Conservation (phyloP, 306 rosid genomes). For the Macrotyloma uniflorum region DNA sequence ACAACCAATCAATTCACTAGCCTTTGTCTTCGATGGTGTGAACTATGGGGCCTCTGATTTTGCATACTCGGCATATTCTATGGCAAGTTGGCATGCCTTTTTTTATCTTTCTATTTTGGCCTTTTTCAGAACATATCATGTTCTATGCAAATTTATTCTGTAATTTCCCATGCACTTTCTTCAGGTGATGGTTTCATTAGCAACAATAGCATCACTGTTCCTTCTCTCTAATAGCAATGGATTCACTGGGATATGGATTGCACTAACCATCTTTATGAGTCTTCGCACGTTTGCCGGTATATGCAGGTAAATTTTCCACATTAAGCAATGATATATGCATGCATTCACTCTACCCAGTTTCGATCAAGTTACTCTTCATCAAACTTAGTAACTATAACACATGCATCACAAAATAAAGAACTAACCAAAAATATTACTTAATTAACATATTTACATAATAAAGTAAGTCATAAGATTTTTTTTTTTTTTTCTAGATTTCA, state of each 20-base stretch:
- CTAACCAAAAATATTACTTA: too few relatives aligned
- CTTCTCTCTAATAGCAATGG: conserved; percentile 55
- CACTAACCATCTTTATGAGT: conserved; percentile 72
- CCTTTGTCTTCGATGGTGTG: conserved; percentile 90
- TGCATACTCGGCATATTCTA: conserved; percentile 80
- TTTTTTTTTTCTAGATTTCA: too few relatives aligned
- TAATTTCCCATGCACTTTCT: not conserved
- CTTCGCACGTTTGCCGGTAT: conserved; percentile 76
- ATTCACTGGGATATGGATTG: conserved; percentile 85
- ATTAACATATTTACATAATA: too few relatives aligned
- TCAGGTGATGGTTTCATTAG: conserved; percentile 72
- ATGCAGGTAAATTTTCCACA: conserved; percentile 62
- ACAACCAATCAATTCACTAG: conserved; percentile 82
- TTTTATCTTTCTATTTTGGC: not conserved
- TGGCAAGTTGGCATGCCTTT: conserved; percentile 47
- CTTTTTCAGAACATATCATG: not conserved
- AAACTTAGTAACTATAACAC: too few relatives aligned
- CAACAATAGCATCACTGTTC: conserved; percentile 43
- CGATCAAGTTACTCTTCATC: too few relatives aligned
- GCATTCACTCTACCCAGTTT: too few relatives aligned
- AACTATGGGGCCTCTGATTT: conserved; percentile 93
- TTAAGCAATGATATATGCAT: too few relatives aligned
- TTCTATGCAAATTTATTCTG: not conserved
- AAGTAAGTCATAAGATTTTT: too few relatives aligned
- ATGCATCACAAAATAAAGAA: too few relatives aligned